These are phyloP conservation scores for Rossbeevera mucosa DNA, from an alignment of 768 basidiomycete species.

Conservation along the genomic window DNA sequence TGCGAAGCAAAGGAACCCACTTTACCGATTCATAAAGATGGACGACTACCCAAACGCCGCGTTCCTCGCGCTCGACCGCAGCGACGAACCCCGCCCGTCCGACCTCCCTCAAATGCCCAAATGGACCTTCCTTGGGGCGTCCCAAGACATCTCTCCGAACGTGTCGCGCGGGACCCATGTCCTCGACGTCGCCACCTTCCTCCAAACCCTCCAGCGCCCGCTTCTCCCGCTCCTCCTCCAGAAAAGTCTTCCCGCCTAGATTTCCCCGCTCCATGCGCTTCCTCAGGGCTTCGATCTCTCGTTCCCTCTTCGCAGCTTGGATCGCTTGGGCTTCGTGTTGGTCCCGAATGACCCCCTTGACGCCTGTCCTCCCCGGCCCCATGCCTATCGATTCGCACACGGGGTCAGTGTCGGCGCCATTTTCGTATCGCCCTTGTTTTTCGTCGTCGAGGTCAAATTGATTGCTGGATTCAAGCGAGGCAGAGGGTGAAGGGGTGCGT, in stretches of 20 bases:
- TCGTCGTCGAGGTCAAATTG: conserved; percentile 31
- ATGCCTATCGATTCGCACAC: conserved; percentile 66
- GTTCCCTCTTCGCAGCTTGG: conserved; percentile 47
- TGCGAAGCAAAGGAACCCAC: conserved; percentile 2
- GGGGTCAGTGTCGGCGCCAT: conserved; percentile 29
- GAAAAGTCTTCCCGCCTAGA: conserved; percentile 64
- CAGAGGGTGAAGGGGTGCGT: conserved; percentile 53
- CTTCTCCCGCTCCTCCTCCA: conserved; percentile 73
- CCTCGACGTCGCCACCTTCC: conserved; percentile 22
- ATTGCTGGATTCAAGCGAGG: conserved; percentile 20
- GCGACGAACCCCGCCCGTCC: conserved; percentile 66
- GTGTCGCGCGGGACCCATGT: conserved; percentile 9
- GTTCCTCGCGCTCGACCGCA: conserved; percentile 70
- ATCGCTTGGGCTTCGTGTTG: conserved; percentile 61
- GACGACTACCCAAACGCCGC: conserved; percentile 74
- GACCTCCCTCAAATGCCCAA: conserved; percentile 80
- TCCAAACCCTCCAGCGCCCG: conserved; percentile 41
- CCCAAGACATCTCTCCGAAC: conserved; percentile 42
- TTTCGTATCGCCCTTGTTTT: conserved; percentile 37
- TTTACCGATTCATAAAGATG: conserved; percentile 80
- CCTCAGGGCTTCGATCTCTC: conserved; percentile 51
- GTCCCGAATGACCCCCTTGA: conserved; percentile 86
- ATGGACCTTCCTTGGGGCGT: conserved; percentile 47
- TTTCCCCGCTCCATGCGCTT: conserved; percentile 58
- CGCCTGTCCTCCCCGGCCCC: conserved; percentile 82